Conservation (phyloP, 148 eudicot genomes). For the Chenopodium formosanum region DNA sequence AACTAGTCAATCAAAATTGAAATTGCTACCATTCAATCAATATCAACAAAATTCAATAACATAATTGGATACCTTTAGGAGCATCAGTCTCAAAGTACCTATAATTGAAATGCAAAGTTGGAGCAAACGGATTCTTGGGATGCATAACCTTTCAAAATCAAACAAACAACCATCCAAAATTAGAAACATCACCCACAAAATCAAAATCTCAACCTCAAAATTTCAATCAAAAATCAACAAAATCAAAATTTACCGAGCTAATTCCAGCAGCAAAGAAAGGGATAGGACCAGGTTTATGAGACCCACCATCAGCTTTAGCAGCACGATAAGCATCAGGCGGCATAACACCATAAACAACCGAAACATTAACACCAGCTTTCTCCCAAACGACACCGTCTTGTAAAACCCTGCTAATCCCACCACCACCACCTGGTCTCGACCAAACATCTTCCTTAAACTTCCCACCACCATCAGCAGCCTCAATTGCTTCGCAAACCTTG, state of each 20-base stretch:
- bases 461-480: conserved; percentile 66
- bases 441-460: conserved; percentile 87
- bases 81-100: conserved; percentile 99
- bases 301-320: conserved; percentile 53
- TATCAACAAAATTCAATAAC: neutral
- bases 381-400: conserved; percentile 83
- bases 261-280: conserved; percentile 94
- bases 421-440: conserved; percentile 94
- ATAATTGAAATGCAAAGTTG: conserved; percentile 95
- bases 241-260: conserved; percentile 62
- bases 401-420: conserved; percentile 93
- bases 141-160: conserved; percentile 67
- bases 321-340: conserved; percentile 97
- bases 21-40: neutral
- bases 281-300: conserved; percentile 68
- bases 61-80: conserved; percentile 59
- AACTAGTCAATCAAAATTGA: neutral
- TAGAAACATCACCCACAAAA: neutral
- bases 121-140: conserved; percentile 97
- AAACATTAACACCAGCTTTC: conserved; percentile 88
- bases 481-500: conserved; percentile 67
- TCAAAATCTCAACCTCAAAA: neutral
- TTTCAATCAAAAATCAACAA: neutral
- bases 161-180: conserved; percentile 2
- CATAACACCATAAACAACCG: conserved; percentile 89